Base-by-base conservation (phyloP, 139 green algal genomes). In the Picochlorum costavermella region DNA sequence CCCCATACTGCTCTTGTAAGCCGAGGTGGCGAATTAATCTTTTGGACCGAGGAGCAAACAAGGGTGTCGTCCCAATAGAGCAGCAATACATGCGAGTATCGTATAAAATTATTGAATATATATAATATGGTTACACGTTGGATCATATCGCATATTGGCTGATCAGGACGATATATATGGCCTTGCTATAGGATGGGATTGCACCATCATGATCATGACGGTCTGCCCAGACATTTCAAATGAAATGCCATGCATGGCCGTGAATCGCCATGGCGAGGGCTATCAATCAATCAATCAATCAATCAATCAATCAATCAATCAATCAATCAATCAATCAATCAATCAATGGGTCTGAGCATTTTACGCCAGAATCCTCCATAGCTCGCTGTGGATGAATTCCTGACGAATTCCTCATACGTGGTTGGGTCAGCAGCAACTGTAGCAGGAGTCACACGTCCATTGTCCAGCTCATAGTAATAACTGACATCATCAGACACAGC, bases 401-500 rank as follows among this genome's bases (percentile, higher is more conserved):
- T 61, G 33, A 75, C 62, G 53, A 65, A 60, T 56, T 75, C 69
- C 17, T 53, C 43, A 8, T 13, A 40, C 9, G 31, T 46, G 14
- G 50, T 33, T 9, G 37, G 69, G 45, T 65, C 67, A 25, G 69
- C 56, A 36, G 28, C 16, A 25, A 56, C 26, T 12, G 60, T 23
- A 25, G 65, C n/a, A 17, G 53, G 17, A 53, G 53, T 14, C 13
- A 37, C 25, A 20, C 46, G 14, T 12, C 46, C 46, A 31, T 17
- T 57, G 33, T 64, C 65, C 29, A 71, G 30, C 16, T 25, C 60
- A 40, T 55, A 71, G 29, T 63, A 63, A 48, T 57, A 71, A 28
- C 17, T 46, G 14, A 71, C 58, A 2, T 71, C 65, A 26, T 71
- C 65, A 56, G 65, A 51, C 16, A 61, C 65, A 30, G 65, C 65